phyloP scores from a whole-genome alignment of 2,329 filamentous ascomycete species.

The Aureobasidium sp. region DNA sequence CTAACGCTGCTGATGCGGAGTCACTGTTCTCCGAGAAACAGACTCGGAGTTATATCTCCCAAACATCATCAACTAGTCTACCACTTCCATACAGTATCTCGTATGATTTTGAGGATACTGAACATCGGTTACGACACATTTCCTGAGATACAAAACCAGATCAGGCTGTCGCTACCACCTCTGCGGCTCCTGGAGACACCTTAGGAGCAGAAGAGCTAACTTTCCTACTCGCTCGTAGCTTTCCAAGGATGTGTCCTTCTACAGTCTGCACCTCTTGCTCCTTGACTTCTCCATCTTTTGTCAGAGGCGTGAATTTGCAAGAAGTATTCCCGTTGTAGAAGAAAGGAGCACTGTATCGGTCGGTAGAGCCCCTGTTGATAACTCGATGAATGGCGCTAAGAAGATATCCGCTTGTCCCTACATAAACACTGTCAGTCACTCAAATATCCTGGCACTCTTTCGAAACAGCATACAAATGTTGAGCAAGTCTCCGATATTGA shows the following conservation, averaged over 20 bases:
- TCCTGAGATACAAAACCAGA: no score
- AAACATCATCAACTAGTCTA: no score
- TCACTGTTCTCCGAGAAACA: no score
- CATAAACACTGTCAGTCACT: neutral
- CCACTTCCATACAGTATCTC: no score
- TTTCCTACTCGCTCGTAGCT: neutral
- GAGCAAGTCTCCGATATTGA: constrained; percentile 46
- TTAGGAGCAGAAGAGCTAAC: no score
- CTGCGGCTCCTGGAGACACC: no score
- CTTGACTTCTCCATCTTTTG: neutral
- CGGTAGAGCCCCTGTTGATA: constrained; percentile 34
- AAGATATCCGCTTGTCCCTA: constrained; percentile 36
- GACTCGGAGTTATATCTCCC: no score
- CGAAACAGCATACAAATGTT: constrained; percentile 29
- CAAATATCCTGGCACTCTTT: neutral
- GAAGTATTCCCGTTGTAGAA: constrained; percentile 35
- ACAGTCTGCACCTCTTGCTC: neutral
- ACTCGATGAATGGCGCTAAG: constrained; percentile 41
- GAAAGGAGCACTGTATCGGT: constrained; percentile 41
- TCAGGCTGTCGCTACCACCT: no score
- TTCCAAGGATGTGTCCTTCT: neutral
- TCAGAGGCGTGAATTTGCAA: neutral
- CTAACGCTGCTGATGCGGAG: no score
- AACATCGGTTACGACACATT: no score
- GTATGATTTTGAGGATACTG: no score